phyloP scores from a whole-genome alignment of 176 grass and related monocot species.

The Triticum turgidum region DNA sequence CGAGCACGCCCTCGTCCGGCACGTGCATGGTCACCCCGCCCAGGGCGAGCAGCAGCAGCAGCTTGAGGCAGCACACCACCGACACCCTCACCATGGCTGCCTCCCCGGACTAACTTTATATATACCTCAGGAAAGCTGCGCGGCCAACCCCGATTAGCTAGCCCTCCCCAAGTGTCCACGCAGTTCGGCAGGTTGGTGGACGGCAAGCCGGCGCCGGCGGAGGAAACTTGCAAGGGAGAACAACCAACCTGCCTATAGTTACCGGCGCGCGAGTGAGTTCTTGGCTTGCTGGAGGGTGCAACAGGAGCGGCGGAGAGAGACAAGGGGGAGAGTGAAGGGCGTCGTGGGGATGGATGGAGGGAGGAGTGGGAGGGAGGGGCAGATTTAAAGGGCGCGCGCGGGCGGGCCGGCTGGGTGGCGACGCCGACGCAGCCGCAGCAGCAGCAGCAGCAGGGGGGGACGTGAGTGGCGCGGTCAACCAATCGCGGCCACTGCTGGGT shows the following conservation, averaged over 20 bases:
- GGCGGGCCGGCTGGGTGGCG: slow-evolving; percentile 17
- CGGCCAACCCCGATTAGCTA: neutral
- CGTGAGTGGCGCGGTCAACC: slow-evolving; percentile 66
- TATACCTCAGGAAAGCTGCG: neutral
- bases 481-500: slow-evolving; percentile 6
- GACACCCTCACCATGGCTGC: slow-evolving; percentile 37
- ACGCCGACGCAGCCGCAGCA: slow-evolving; percentile 16
- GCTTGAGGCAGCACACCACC: slow-evolving; percentile 51
- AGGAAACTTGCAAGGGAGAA: slow-evolving; percentile 22
- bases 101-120: neutral
- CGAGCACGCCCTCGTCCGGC: slow-evolving; percentile 51
- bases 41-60: slow-evolving; percentile 62
- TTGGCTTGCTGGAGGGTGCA: neutral
- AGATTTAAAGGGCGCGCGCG: slow-evolving; percentile 50
- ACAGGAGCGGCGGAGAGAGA: neutral
- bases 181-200: slow-evolving; percentile 52
- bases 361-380: slow-evolving; percentile 48
- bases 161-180: slow-evolving; percentile 9
- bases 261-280: neutral
- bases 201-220: neutral
- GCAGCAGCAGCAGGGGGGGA: neutral
- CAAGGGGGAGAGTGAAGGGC: neutral
- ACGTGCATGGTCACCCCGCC: slow-evolving; percentile 77
- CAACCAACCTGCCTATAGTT: neutral
- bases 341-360: slow-evolving; percentile 36